Conservation (phyloP, 2,329 filamentous ascomycete species). For the Penicillium palitans region DNA sequence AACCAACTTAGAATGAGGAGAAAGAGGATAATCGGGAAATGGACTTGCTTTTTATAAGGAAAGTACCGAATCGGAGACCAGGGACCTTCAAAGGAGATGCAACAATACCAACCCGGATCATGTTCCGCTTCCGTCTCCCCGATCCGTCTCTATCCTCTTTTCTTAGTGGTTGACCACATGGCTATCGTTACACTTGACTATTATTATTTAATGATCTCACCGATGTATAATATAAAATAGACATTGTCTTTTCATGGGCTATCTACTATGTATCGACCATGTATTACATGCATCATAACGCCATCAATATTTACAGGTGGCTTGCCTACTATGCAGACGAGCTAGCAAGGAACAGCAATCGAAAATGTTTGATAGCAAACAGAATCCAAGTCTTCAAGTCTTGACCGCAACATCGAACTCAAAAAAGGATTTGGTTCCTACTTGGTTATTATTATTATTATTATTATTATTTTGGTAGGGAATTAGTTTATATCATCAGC, state of each 20-base stretch:
- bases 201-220: neutral
- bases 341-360: neutral
- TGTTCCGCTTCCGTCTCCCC: constrained; percentile 29
- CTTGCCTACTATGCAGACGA: neutral
- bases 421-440: neutral
- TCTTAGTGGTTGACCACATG: neutral
- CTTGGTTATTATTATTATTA: neutral
- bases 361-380: neutral
- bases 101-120: constrained; percentile 9
- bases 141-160: constrained; percentile 9
- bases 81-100: constrained; percentile 3
- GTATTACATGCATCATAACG: neutral
- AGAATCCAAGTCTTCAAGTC: neutral
- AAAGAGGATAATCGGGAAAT: neutral
- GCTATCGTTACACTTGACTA: neutral
- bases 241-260: neutral
- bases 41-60: constrained; percentile 20
- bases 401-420: neutral
- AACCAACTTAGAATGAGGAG: neutral
- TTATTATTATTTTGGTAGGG: neutral
- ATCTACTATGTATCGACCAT: neutral
- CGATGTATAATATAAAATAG: neutral
- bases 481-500: too few species aligned
- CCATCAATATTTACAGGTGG: neutral
- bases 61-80: constrained; percentile 3